Conservation (phyloP, 768 basidiomycete species). For the Lactarius psammicola region DNA sequence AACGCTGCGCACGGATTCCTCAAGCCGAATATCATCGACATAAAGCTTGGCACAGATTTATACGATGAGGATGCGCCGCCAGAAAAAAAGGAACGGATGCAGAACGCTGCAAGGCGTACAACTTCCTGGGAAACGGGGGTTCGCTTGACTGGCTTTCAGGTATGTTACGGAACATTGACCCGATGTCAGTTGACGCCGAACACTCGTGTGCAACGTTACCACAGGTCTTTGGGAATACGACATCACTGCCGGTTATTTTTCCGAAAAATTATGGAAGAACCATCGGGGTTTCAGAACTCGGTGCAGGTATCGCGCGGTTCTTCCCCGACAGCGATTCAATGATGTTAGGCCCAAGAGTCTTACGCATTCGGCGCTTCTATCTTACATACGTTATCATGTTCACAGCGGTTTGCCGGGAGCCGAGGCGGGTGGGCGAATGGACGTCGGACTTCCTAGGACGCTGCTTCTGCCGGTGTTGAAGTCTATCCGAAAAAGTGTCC, state of each 20-base stretch:
- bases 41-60: constrained; percentile 91
- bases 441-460: constrained; percentile 54
- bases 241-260: constrained; percentile 52
- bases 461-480: constrained; percentile 58
- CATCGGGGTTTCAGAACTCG: constrained; percentile 64
- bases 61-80: constrained; percentile 64
- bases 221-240: constrained; percentile 25
- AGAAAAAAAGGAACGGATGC: constrained; percentile 81
- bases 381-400: constrained; percentile 14
- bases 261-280: constrained; percentile 79
- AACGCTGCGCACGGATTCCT: constrained; percentile 73
- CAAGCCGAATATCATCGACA: constrained; percentile 85
- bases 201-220: constrained; percentile 44
- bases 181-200: not conserved
- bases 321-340: constrained; percentile 54
- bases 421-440: constrained; percentile 27
- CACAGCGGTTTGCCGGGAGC: constrained; percentile 17
- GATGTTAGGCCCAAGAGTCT: constrained; percentile 14
- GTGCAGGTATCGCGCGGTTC: constrained; percentile 73
- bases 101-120: constrained; percentile 60
- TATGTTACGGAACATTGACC: constrained; percentile 36
- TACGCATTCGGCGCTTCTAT: constrained; percentile 9
- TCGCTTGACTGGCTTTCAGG: constrained; percentile 88
- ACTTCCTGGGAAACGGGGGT: constrained; percentile 78
- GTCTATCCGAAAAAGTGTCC: constrained; percentile 51